Evolutionary conservation across 108 stramenopile genomes (phyloP), one percentile per base, ranked within the genome.

Genomic region (Conticribra guillardii): DNA sequence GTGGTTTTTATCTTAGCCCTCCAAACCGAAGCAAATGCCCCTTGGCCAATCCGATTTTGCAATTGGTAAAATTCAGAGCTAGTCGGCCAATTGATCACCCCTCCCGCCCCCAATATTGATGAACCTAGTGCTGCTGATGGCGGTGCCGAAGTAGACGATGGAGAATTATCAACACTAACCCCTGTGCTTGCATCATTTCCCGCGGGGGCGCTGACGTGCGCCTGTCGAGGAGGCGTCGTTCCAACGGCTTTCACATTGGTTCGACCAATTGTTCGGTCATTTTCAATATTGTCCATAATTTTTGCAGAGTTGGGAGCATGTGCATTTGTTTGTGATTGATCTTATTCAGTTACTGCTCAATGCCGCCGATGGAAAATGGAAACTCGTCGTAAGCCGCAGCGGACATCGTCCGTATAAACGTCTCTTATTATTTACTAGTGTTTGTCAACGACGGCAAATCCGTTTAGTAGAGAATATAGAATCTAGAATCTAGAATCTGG

Each of bases 21-120:
- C 88, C 90, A 98, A 1, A 98, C 98, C 7, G 93, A 84, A 18
- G 96, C 98, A 79, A 96, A 98, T 19, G 96, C 98, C 9, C 98
- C 98, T 63, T 90, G 89, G 14, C 98, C 98, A 31, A 98, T 96
- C 48, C 87, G 83, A 49, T 85, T 81, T 27, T 77, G 65, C 31
- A 90, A 54, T n/a, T 82, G 73, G 56, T 92, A 95, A 19, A 62
- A 58, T 28, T 57, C 44, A 2, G 89, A 58, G 32, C 79, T 81
- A 30, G 89, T 87, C 21, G 94, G 91, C 90, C 90, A 92, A 29
- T 85, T 76, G 33, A 71, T 64, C 21, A 47, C 11, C 22, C 70
- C 70, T 3, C 60, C 60, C 2, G 30, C 24, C 8, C 29, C 28
- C 34, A 24, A 16, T 11, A 27, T 33, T 18, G 32, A 24, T 23